These are phyloP conservation scores for Solanum hybrid DNA, from an alignment of 305 asterid species.

Conservation along the genomic window DNA sequence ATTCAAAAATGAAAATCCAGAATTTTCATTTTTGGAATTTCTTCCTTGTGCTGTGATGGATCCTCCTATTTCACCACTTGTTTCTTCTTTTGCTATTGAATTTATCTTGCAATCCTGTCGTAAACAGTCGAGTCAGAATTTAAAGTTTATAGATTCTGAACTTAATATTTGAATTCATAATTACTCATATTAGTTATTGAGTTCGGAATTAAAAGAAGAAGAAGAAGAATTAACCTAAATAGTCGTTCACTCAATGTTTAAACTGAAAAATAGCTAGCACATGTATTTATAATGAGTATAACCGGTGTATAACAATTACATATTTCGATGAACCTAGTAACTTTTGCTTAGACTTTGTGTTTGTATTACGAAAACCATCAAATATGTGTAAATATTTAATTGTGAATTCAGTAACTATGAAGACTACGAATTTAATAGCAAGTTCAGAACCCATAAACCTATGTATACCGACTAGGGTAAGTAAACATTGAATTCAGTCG, in stretches of 20 bases:
- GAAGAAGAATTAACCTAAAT: neutral
- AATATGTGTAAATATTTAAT: neutral
- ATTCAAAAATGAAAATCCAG: conserved; percentile 71
- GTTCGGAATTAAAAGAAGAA: neutral
- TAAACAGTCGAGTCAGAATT: neutral
- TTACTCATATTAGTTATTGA: neutral
- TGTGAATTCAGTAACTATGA: neutral
- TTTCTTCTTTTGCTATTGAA: conserved; percentile 45
- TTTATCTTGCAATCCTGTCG: conserved; percentile 52
- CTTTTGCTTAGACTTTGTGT: neutral
- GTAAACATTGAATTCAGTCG: neutral
- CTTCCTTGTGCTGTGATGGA: conserved; percentile 68
- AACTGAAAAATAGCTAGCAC: neutral
- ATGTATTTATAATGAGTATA: neutral
- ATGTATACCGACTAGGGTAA: neutral
- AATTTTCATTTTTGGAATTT: conserved; percentile 30
- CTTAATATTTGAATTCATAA: neutral
- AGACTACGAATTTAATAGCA: neutral
- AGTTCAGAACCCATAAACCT: neutral
- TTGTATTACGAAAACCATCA: neutral
- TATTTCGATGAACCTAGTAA: neutral
- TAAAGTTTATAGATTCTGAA: neutral
- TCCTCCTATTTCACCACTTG: conserved; percentile 36
- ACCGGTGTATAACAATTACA: neutral
- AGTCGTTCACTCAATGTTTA: neutral